phyloP scores from a whole-genome alignment of 2,329 filamentous ascomycete genomes.

The Scortechinia acanthostroma region DNA sequence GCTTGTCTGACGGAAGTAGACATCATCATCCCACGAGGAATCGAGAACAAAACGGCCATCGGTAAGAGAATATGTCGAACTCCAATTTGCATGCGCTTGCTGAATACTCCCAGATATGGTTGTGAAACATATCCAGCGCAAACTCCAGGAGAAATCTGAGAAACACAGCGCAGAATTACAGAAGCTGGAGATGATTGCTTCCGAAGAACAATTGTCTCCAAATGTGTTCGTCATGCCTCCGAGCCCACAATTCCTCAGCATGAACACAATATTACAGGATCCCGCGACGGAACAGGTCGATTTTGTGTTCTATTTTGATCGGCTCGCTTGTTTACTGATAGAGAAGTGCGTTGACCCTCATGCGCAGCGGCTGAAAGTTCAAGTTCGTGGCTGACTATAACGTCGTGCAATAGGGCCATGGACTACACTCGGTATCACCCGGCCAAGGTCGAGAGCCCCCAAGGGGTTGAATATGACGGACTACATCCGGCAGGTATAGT shows the following conservation, averaged over 20 bases:
- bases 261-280: conserved; percentile 55
- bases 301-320: conserved; percentile 65
- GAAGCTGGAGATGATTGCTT: conserved; percentile 41
- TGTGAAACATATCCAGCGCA: conserved; percentile 55
- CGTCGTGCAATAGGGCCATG: background rate
- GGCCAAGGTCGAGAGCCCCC: background rate
- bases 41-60: conserved; percentile 64
- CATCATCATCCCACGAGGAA: conserved; percentile 62
- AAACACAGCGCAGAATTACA: conserved; percentile 48
- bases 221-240: conserved; percentile 48
- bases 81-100: background rate
- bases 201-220: conserved; percentile 42
- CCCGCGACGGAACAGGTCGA: conserved; percentile 48
- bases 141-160: conserved; percentile 49
- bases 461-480: conserved; percentile 34
- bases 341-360: conserved; percentile 30
- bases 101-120: conserved; percentile 46
- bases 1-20: conserved; percentile 24
- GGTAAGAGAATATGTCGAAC: conserved; percentile 5
- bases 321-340: conserved; percentile 49
- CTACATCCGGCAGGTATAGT: conserved; percentile 40
- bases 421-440: background rate
- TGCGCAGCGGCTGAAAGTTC: too few species aligned
- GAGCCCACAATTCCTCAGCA: conserved; percentile 50
- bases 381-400: too few species aligned